Evolutionary conservation across 2,329 filamentous ascomycete genomes (phyloP).

Genomic region (Helotiales sp.): DNA sequence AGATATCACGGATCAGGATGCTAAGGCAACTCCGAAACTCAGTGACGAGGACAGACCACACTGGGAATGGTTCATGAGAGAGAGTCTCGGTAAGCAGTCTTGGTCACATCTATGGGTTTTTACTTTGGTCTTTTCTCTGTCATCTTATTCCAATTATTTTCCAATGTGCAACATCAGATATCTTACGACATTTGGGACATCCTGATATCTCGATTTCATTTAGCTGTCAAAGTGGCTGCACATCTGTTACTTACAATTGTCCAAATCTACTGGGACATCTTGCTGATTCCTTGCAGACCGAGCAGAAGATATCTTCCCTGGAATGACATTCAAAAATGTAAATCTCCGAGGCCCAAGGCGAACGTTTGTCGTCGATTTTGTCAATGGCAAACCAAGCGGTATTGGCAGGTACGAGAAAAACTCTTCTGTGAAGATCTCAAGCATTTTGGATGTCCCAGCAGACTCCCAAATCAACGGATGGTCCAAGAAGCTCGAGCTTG

Average conservation of each 20-base stretch:
- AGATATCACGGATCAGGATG: slow-evolving; percentile 50
- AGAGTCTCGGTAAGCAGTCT: slow-evolving; percentile 38
- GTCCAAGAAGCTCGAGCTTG: slow-evolving; percentile 37
- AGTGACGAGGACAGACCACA: slow-evolving; percentile 38
- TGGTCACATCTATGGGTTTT: background rate
- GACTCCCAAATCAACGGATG: slow-evolving; percentile 7
- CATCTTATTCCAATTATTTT: background rate
- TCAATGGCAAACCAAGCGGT: slow-evolving; percentile 49
- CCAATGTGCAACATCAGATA: too few relatives aligned
- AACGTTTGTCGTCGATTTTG: slow-evolving; percentile 59
- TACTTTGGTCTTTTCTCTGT: background rate
- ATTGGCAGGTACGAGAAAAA: slow-evolving; percentile 29
- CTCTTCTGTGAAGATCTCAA: slow-evolving; percentile 30
- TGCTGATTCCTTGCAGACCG: slow-evolving; percentile 44
- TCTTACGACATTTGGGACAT: too few relatives aligned
- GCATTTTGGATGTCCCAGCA: slow-evolving; percentile 5
- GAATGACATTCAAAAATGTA: slow-evolving; percentile 68
- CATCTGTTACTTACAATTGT: background rate
- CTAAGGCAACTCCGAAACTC: slow-evolving; percentile 32
- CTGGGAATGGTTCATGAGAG: slow-evolving; percentile 50
- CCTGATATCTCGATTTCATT: too few relatives aligned
- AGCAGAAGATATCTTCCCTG: slow-evolving; percentile 68
- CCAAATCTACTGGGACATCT: background rate
- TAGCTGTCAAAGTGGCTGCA: background rate
- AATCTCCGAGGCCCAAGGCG: slow-evolving; percentile 56